phyloP scores from a whole-genome alignment of 2,329 filamentous ascomycete genomes.

The Fusarium tuaranense region DNA sequence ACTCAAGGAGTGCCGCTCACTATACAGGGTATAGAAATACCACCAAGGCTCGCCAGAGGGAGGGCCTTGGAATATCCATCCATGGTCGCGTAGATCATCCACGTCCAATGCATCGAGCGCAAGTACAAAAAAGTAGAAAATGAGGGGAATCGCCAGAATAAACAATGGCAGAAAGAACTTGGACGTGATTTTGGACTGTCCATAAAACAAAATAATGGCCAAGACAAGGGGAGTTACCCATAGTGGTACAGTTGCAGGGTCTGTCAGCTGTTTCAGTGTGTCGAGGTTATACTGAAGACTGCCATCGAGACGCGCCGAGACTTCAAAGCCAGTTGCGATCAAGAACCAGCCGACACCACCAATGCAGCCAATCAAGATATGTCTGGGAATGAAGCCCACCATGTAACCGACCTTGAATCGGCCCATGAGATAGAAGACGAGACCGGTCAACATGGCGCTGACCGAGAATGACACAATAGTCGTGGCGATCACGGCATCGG shows the following conservation, averaged over 20 bases:
- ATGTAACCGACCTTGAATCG: slow-evolving; percentile 88
- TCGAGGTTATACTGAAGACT: slow-evolving; percentile 84
- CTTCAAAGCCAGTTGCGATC: slow-evolving; percentile 90
- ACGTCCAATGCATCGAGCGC: slow-evolving; percentile 76
- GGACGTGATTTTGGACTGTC: slow-evolving; percentile 81
- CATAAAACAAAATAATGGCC: slow-evolving; percentile 79
- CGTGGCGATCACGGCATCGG: slow-evolving; percentile 90
- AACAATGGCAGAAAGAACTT: slow-evolving; percentile 89
- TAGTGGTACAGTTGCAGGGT: slow-evolving; percentile 78
- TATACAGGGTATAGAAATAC: slow-evolving; percentile 96
- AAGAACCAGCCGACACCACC: slow-evolving; percentile 97
- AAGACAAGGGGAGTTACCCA: slow-evolving; percentile 86
- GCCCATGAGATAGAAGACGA: slow-evolving; percentile 93
- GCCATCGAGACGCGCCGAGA: slow-evolving; percentile 88
- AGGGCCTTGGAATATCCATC: slow-evolving; percentile 94
- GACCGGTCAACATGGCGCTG: slow-evolving; percentile 89
- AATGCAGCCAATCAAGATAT: slow-evolving; percentile 97
- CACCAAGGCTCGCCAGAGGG: slow-evolving; percentile 92
- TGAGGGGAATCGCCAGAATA: slow-evolving; percentile 80
- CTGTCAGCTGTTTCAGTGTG: slow-evolving; percentile 80
- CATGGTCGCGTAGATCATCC: slow-evolving; percentile 73
- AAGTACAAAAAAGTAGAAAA: slow-evolving; percentile 84
- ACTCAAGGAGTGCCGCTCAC: slow-evolving; percentile 61
- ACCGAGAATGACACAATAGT: slow-evolving; percentile 92
- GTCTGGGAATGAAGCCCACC: slow-evolving; percentile 95